Base-by-base conservation (phyloP, 305 asterid genomes). In the Solanum hybrid region DNA sequence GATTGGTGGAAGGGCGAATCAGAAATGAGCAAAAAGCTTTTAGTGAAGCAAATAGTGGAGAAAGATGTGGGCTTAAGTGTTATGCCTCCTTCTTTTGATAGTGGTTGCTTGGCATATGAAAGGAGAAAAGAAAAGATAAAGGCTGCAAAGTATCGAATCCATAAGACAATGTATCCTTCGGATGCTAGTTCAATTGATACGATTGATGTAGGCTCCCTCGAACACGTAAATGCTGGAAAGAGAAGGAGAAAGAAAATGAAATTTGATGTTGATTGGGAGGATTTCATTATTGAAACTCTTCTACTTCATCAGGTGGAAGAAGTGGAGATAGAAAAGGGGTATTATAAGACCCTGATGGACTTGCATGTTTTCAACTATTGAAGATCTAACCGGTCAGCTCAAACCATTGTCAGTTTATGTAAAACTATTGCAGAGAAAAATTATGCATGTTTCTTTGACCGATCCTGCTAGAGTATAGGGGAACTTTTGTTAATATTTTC, bases 1-100 rank as follows among this genome's bases (percentile, higher is more conserved):
- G 98, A 96, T 28, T 96, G 98, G 98, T 96, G 99, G 99, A 91
- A 89, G 35, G 98, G 98, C 24, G 90, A 95, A 89, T 96, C 98
- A 3, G 97, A 95, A n/a, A 81, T 96, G 92, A 94, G 98, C 94
- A 95, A 94, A 82, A 95, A 95, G 94, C 97, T 97, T 87, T 24
- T 92, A 76, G 90, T 96, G 86, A 93, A 95, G 92, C 90, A 96
- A 92, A 91, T 96, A 85, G 69, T 94, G 91, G 94, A 95, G 92
- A 94, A 95, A 92, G 97, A 97, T 90, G 94, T 96, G 83, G 98
- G 98, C 29, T 93, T 95, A 92, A 92, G 95, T 90, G 92, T 89
- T 37, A 69, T 79, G 28, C 98, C 98, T 28, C 99, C 99, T 31
- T 95, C 97, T 69, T 97, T 94, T 39, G 94, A 95, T 14, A 89